phyloP scores from a whole-genome alignment of 345 rosid species.

The Citrus reticulata region DNA sequence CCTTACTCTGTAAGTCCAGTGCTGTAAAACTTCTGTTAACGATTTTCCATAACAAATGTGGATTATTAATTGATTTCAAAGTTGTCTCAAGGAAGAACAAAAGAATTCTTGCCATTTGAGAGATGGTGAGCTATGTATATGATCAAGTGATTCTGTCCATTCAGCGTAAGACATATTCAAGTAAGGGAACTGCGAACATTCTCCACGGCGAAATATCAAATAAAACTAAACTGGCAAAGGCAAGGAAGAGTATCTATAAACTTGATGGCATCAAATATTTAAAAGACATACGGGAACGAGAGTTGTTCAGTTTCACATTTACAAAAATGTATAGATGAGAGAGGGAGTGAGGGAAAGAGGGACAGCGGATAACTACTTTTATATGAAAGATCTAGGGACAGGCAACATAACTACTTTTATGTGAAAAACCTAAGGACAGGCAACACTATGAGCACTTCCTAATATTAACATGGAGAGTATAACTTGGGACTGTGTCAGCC shows the following conservation, averaged over 20 bases:
- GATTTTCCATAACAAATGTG: not conserved
- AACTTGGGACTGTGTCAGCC: slow-evolving; percentile 2
- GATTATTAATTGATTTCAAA: not conserved
- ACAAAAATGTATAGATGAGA: not conserved
- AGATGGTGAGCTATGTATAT: not conserved
- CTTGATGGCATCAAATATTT: not conserved
- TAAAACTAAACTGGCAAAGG: not conserved
- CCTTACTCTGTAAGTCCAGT: not conserved
- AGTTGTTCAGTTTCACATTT: not conserved
- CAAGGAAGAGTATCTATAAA: not conserved
- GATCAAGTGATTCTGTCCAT: not conserved
- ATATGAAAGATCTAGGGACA: not conserved
- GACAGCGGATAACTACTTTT: not conserved
- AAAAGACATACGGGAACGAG: not conserved
- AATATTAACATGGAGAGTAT: slow-evolving; percentile 13
- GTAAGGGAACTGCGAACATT: too few relatives aligned
- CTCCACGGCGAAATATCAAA: too few relatives aligned
- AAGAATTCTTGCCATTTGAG: not conserved
- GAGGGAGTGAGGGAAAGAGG: too few relatives aligned
- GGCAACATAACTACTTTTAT: not conserved
- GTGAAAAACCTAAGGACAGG: not conserved
- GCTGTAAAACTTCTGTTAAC: not conserved
- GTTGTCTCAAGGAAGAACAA: not conserved
- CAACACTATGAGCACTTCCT: not conserved
- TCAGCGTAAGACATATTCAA: not conserved